Evolutionary conservation across 352 stramenopile species (phyloP), one percentile per base, ranked within the genome.

Genomic region (Phytophthora pinifolia): DNA sequence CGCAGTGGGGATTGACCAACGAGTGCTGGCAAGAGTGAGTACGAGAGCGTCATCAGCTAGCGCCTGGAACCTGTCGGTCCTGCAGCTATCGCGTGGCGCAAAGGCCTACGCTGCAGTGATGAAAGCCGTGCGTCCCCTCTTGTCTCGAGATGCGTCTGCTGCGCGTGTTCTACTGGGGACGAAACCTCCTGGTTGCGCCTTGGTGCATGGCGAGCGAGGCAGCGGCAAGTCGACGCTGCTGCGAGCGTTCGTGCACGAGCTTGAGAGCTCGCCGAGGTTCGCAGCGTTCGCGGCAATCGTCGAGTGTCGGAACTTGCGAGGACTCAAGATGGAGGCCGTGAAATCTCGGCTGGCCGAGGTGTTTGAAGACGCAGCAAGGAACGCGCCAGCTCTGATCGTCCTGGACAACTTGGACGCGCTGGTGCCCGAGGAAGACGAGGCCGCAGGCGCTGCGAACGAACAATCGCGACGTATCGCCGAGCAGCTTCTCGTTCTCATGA

Each of bases 381-480:
- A 74, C 22, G 83, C 84, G 1, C 86, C 88, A 9, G 64, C 79
- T 12, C 27, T 95, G 3, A 61, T 96, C 32, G 52, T 88, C 1
- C 46, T 96, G 29, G 88, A 96, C 54, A 92, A 96, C 39, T 43
- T 96, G 42, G 86, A 96, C 46, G 81, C 83, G 15, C 48, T 96
- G 13, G 67, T 89, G 6, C 88, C 86, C 9, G 73, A 86, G 54
- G 86, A 96, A 69, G 68, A 86, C 15, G 87, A 96, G 22, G 77
- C 83, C 12, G 69, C 61, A 22, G 79, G 81, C 15, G 62, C 74
- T 12, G 79, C 73, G 6, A 96, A 95, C 39, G 86, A 93, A n/a
- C 87, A 96, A 68, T 80, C 87, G 7, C 76, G 83, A 13, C 84
- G 85, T n/a, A 86, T 96, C 6, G 87, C 85, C 0, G 86, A 95